Conservation (phyloP, 139 green algal genomes). For the Pleodorina starrii region DNA sequence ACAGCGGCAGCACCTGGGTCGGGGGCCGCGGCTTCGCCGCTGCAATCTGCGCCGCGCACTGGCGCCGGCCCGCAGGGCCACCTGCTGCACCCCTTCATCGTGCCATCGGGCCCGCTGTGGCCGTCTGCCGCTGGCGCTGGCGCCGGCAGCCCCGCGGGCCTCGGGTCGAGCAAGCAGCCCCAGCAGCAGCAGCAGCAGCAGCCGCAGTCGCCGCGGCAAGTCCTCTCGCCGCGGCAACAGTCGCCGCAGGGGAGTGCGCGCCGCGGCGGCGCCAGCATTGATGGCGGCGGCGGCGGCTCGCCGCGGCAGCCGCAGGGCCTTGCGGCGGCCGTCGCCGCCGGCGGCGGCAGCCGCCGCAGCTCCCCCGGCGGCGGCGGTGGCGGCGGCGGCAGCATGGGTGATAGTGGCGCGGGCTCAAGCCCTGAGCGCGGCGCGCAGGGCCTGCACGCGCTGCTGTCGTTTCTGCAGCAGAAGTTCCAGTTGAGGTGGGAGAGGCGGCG, state of each 20-base stretch:
- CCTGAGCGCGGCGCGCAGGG: neutral
- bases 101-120: neutral
- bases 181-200: neutral
- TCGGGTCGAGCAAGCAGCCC: too few relatives aligned
- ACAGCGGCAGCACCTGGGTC: too few relatives aligned
- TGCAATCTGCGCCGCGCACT: too few relatives aligned
- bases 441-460: neutral
- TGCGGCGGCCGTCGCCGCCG: neutral
- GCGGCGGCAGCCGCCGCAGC: neutral
- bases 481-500: neutral
- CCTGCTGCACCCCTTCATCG: neutral
- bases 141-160: neutral
- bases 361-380: neutral
- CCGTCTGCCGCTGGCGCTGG: neutral
- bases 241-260: too few relatives aligned
- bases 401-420: neutral
- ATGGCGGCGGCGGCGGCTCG: neutral
- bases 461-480: slow-evolving; percentile 28
- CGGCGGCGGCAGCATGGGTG: neutral
- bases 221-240: too few relatives aligned
- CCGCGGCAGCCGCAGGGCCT: neutral
- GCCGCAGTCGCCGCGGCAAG: neutral
- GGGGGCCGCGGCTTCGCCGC: neutral
- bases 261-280: too few relatives aligned
- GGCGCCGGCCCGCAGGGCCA: neutral